Evolutionary conservation across 148 eudicot genomes (phyloP).

Genomic region (Rhododendron vialii): DNA sequence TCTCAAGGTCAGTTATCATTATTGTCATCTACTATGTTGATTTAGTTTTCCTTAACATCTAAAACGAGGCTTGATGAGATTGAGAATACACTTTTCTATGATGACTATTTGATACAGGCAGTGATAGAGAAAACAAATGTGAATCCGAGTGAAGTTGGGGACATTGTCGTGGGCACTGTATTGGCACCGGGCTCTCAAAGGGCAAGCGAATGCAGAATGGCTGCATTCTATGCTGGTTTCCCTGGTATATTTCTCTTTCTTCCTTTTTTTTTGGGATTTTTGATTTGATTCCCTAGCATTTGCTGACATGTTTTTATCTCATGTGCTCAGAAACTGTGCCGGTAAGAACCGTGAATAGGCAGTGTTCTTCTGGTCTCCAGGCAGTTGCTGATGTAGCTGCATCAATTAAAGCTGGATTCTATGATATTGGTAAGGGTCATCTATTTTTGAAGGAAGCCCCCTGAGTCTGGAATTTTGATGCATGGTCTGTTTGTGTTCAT

Average conservation of each 20-base stretch:
- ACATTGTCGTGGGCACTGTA: slow-evolving; percentile 92
- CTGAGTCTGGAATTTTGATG: neutral
- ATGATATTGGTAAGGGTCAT: slow-evolving; percentile 71
- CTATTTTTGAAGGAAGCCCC: neutral
- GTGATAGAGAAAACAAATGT: slow-evolving; percentile 87
- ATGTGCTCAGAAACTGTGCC: slow-evolving; percentile 71
- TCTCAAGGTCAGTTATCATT: slow-evolving; percentile 45
- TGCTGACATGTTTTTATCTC: neutral
- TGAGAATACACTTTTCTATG: neutral
- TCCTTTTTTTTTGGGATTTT: neutral
- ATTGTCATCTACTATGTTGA: neutral
- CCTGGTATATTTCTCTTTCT: slow-evolving; percentile 52
- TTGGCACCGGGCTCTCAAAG: slow-evolving; percentile 89
- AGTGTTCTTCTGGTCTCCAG: slow-evolving; percentile 98
- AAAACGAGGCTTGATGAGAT: neutral
- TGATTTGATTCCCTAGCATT: neutral
- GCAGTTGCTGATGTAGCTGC: slow-evolving; percentile 99
- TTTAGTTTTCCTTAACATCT: neutral
- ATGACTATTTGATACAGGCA: slow-evolving; percentile 42
- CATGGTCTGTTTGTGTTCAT: neutral
- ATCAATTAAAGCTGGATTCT: slow-evolving; percentile 96
- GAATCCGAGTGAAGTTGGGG: slow-evolving; percentile 93
- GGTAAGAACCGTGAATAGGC: slow-evolving; percentile 91
- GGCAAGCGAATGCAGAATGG: slow-evolving; percentile 95
- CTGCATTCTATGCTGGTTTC: slow-evolving; percentile 95